Evolutionary conservation across 768 basidiomycete genomes (phyloP).

Genomic region (Leccinum subtestaceum): DNA sequence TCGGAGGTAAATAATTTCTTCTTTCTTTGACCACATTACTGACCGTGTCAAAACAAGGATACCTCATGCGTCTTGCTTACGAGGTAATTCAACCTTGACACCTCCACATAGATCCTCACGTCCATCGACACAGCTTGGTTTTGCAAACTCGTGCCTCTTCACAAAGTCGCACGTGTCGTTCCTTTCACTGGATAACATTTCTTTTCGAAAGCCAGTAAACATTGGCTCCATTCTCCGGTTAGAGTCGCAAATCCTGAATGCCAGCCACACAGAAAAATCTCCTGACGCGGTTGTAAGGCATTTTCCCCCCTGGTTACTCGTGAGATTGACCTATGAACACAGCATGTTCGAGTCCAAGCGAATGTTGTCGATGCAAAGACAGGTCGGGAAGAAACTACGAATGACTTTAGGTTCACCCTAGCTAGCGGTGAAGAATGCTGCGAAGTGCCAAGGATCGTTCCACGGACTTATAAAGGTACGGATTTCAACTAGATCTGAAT

Average conservation of each 20-base stretch:
- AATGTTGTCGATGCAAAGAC: slow-evolving; percentile 69
- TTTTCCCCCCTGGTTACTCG: not conserved
- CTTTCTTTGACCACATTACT: not conserved
- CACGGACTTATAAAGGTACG: slow-evolving; percentile 66
- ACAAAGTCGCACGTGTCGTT: slow-evolving; percentile 66
- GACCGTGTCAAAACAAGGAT: slow-evolving; percentile 31
- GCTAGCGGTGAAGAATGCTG: slow-evolving; percentile 41
- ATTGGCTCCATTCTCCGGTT: slow-evolving; percentile 81
- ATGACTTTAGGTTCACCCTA: slow-evolving; percentile 79
- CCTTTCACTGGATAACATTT: slow-evolving; percentile 75
- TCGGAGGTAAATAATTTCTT: slow-evolving; percentile 53
- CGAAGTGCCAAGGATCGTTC: slow-evolving; percentile 49
- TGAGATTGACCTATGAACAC: not conserved
- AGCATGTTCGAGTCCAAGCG: slow-evolving; percentile 73
- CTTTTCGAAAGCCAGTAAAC: slow-evolving; percentile 76
- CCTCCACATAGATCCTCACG: not conserved
- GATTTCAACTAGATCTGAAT: not conserved
- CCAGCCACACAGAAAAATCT: slow-evolving; percentile 28
- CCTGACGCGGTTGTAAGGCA: slow-evolving; percentile 57
- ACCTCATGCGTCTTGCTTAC: slow-evolving; percentile 66
- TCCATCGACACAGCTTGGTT: slow-evolving; percentile 53
- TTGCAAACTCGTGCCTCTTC: slow-evolving; percentile 68
- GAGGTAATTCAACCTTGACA: slow-evolving; percentile 42
- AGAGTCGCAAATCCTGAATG: slow-evolving; percentile 66
- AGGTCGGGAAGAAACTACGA: slow-evolving; percentile 63